phyloP scores from a whole-genome alignment of 768 basidiomycete genomes.

The Chalciporus chontae region DNA sequence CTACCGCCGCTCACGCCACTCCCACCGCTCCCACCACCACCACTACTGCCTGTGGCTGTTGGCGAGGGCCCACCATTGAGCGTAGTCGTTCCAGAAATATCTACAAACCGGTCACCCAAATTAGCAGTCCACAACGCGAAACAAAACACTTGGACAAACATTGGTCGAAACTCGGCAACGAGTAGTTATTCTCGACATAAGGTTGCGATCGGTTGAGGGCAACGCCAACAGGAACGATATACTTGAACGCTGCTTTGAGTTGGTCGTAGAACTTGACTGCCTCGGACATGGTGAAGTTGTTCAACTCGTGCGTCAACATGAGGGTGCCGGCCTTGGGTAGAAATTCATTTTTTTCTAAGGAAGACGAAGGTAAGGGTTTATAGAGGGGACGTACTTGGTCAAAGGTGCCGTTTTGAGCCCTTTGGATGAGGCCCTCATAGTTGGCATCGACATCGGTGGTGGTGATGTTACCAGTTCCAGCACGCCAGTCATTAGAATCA shows the following conservation, averaged over 20 bases:
- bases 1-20: no score
- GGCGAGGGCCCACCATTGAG: background rate
- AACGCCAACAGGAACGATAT: constrained; percentile 53
- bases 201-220: constrained; percentile 49
- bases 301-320: constrained; percentile 56
- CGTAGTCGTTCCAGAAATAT: constrained; percentile 26
- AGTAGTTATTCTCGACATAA: constrained; percentile 46
- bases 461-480: constrained; percentile 43
- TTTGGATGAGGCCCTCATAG: constrained; percentile 51
- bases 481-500: constrained; percentile 71
- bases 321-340: constrained; percentile 43
- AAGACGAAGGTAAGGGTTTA: no score
- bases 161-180: constrained; percentile 41
- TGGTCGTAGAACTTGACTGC: constrained; percentile 48
- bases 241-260: constrained; percentile 42
- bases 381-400: constrained; percentile 30
- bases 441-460: constrained; percentile 46
- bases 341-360: no score
- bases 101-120: no score
- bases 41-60: background rate
- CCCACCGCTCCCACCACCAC: no score
- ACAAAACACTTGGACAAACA: no score
- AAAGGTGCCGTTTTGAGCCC: constrained; percentile 43
- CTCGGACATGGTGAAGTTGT: constrained; percentile 57
- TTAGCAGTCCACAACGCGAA: no score